Base-by-base conservation (phyloP, 371 early-diverging fungal genomes). In the Entomophthora muscae region DNA sequence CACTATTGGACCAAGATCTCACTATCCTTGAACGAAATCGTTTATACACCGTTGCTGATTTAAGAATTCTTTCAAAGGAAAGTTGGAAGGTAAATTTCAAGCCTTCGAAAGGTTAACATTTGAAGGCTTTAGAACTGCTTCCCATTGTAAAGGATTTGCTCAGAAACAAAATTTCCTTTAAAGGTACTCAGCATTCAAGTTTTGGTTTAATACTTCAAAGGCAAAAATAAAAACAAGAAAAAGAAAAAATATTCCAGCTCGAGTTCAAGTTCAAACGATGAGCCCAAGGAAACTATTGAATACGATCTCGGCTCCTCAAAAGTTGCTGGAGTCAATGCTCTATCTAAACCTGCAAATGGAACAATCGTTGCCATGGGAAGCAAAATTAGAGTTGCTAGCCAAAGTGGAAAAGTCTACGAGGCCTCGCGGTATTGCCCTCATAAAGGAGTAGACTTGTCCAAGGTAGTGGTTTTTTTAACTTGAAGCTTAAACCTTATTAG, bases 361-460 rank as follows among this genome's bases (percentile, higher is more conserved):
- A 61, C 33, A 3, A 61, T 61, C n/a, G 28, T 28, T n/a, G 2
- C 61, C 7, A 23, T 22, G 3, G 71, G 70, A 21, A 80, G 77
- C 60, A 74, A 79, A 2, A 78, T 83, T 55, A 73, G 73, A 52
- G 80, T 83, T 27, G 70, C 74, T 24, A 75, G 79, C 22, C 64
- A 67, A 1, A 67, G 75, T 64, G 80, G 81, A 13, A 66, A 70
- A 13, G 73, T 77, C 0, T 83, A 73, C 62, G 83, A 83, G 66
- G 79, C 78, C 31, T 78, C 80, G 66, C 72, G 83, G 23, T 80
- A 72, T 64, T 83, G 84, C 66, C 84, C 84, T 33, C 84, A 83
- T 61, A 83, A 83, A 65, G 71, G 76, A 21, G 81, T 81, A 23
- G 84, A 83, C 73, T 71, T 83, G 54, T 71, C 74, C 28, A 77